Conservation (phyloP, 148 eudicot species). For the Dianthus caryophyllus region DNA sequence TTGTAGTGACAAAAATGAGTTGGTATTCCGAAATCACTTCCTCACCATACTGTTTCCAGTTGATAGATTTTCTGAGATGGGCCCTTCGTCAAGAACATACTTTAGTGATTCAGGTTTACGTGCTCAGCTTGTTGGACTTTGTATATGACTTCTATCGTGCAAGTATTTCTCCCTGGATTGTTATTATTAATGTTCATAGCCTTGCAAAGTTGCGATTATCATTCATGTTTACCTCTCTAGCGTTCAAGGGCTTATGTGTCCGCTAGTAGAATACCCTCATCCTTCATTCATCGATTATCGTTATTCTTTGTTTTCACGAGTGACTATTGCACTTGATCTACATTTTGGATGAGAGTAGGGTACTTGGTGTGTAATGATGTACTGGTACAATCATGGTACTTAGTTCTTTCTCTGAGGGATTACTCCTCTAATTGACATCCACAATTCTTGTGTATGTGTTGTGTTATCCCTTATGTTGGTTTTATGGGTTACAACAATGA, state of each 20-base stretch:
- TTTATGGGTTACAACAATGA: too few species aligned
- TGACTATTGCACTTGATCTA: neutral
- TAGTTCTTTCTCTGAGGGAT: too few species aligned
- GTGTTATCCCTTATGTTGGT: too few species aligned
- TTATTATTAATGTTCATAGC: neutral
- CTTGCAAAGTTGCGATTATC: neutral
- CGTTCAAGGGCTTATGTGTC: neutral
- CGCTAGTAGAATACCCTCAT: neutral
- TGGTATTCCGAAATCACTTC: slow-evolving; percentile 62
- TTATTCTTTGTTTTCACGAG: too few species aligned
- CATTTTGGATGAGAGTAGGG: neutral
- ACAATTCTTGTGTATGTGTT: too few species aligned
- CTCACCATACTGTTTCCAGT: slow-evolving; percentile 81
- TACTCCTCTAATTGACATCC: too few species aligned
- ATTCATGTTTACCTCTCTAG: neutral
- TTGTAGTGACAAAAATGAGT: slow-evolving; percentile 73
- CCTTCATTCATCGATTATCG: too few species aligned
- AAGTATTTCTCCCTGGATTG: slow-evolving; percentile 16
- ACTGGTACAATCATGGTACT: neutral
- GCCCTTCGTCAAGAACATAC: slow-evolving; percentile 78
- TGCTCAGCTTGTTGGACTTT: slow-evolving; percentile 66
- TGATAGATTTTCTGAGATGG: slow-evolving; percentile 88
- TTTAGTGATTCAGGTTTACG: slow-evolving; percentile 64
- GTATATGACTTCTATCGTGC: slow-evolving; percentile 85
- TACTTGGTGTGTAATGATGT: neutral